Conservation (phyloP, 306 rosid genomes). For the Sophora flavescens region DNA sequence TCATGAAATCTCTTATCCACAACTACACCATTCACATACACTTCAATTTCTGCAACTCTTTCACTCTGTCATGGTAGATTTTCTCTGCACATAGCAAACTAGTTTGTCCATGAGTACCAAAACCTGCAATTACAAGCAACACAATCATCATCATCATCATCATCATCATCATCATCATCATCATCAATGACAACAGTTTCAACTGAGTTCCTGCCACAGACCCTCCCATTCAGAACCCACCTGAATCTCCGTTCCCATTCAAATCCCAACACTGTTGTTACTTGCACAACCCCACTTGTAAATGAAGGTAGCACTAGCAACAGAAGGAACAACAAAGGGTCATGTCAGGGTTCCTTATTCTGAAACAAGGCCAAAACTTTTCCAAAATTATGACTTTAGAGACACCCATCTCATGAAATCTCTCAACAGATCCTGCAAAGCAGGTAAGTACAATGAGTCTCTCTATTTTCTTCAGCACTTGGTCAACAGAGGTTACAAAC, state of each 20-base stretch:
- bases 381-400: conserved; percentile 47
- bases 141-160: conserved; percentile 15
- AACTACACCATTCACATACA: neutral
- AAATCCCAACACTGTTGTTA: conserved; percentile 40
- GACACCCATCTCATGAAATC: conserved; percentile 70
- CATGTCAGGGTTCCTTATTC: conserved; percentile 45
- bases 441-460: conserved; percentile 71
- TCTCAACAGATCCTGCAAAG: conserved; percentile 68
- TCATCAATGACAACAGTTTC: conserved; percentile 67
- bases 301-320: conserved; percentile 39
- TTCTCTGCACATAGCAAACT: conserved; percentile 3
- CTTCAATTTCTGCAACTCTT: neutral
- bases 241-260: conserved; percentile 50
- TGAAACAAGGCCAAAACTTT: conserved; percentile 47
- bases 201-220: conserved; percentile 65
- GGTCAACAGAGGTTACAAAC: conserved; percentile 73
- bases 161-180: conserved; percentile 35
- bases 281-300: conserved; percentile 49
- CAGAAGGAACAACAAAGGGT: conserved; percentile 47
- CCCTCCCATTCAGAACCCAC: conserved; percentile 48
- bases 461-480: conserved; percentile 73
- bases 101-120: conserved; percentile 39
- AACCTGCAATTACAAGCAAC: conserved; percentile 6
- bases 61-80: neutral
- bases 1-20: conserved; percentile 50